Conservation (phyloP, 345 rosid genomes). For the Sonneratia caseolaris region DNA sequence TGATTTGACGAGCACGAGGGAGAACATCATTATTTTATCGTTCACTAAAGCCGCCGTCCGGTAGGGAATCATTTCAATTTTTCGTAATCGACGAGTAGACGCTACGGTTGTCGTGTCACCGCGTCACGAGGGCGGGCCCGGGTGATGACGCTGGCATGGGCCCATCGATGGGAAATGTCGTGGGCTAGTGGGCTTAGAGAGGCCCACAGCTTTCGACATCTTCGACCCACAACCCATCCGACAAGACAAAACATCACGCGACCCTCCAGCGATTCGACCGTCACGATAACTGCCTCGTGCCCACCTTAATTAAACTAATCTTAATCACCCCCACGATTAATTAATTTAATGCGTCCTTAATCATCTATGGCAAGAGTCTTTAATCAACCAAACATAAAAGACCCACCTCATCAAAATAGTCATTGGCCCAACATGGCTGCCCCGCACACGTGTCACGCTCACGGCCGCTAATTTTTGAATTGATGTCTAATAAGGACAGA, state of each 20-base stretch:
- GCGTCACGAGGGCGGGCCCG: not conserved
- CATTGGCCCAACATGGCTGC: not conserved
- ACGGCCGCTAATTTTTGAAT: not conserved
- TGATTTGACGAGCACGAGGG: no score
- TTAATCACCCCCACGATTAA: not conserved
- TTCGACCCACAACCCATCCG: not conserved
- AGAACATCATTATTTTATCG: no score
- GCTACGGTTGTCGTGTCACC: not conserved
- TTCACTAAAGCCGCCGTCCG: no score
- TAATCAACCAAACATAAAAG: not conserved
- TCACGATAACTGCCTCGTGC: not conserved
- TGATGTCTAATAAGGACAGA: not conserved
- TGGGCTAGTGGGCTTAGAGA: conserved; percentile 5
- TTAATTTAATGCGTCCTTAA: not conserved
- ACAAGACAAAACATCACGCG: conserved; percentile 3
- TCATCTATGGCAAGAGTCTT: not conserved
- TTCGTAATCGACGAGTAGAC: no score
- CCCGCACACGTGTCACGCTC: not conserved
- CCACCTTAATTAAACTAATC: not conserved
- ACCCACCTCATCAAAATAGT: not conserved
- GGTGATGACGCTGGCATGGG: not conserved
- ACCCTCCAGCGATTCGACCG: not conserved
- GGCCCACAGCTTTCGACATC: not conserved
- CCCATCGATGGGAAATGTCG: not conserved
- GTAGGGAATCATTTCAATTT: no score